Evolutionary conservation across 768 basidiomycete species (phyloP), one percentile per base, ranked within the genome.

Genomic region (Termitomyces sp.): DNA sequence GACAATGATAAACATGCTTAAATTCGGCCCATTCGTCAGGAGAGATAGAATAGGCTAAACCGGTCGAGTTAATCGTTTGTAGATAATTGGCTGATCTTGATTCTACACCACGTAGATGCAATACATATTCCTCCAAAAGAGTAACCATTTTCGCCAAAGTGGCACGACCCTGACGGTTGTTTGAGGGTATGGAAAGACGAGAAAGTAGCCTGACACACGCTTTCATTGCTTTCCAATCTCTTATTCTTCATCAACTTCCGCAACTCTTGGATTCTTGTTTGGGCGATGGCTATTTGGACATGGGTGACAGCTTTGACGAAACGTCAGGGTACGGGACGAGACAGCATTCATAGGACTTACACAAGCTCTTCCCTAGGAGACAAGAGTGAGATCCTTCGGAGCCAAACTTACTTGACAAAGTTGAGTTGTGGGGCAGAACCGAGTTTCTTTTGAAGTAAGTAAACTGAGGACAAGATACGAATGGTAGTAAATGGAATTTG

Each of bases 1-100:
- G 94, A 16, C 94, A 81, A 67, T 96, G 91, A 68, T 95, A 93
- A 27, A 95, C 93, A 65, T 95, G 91, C 67, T 91, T 88, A 72
- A 96, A 98, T 60, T 86, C 83, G 2, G 81, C 82, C 89, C 85
- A 88, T 66, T 92, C 89, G 24, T 83, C 76, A 30, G 85, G 76
- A 12, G 86, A 84, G 36, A 88, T 80, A 46, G 83, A 80, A 64
- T 88, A 86, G 13, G 85, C 78, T 57, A 84, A 79, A 64, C 89
- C 88, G 55, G 75, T 81, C 55, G 79, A 74, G 12, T 70, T 66
- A 33, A 73, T 72, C 45, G 70, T 73, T 61, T 70, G 69, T 54
- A 67, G 68, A 31, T 61, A 53, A 13, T 66, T 63, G 33, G 68
- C 67, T 5, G 74, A 72, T 22, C 67, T 69, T 39, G 69, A 69